A percentile compares a stretch with the other conserved stretches of the same genome.
Conservation (phyloP, 2,329 filamentous ascomycete species). For the Didymella glomerata region DNA sequence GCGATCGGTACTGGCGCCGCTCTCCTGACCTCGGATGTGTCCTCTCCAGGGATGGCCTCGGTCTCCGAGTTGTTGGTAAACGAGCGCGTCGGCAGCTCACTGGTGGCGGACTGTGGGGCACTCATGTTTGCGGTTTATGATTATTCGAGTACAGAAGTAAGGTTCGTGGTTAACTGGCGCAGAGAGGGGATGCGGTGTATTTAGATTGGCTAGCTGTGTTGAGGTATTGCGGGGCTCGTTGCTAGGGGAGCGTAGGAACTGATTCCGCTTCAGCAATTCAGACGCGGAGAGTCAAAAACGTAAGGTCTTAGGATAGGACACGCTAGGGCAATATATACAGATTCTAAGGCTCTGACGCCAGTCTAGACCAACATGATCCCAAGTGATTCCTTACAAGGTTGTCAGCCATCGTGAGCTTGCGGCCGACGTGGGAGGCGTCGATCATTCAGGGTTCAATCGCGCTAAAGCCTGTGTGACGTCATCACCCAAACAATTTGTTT, state of each 20-base stretch:
- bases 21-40: constrained; percentile 53
- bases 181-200: constrained; percentile 7
- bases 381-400: constrained; percentile 20
- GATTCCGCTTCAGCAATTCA: constrained; percentile 4
- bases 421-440: constrained; percentile 12
- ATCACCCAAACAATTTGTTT: constrained; percentile 7
- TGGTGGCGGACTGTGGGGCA: constrained; percentile 45
- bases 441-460: constrained; percentile 21
- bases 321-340: constrained; percentile 12
- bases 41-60: constrained; percentile 59
- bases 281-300: background rate
- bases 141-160: background rate
- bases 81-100: constrained; percentile 41
- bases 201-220: constrained; percentile 15
- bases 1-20: too few relatives aligned
- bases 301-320: background rate
- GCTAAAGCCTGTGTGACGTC: constrained; percentile 16
- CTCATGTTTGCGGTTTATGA: constrained; percentile 36
- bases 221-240: constrained; percentile 20
- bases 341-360: constrained; percentile 15
- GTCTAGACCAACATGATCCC: constrained; percentile 13
- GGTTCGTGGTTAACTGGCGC: constrained; percentile 3
- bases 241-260: constrained; percentile 12
- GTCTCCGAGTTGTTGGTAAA: constrained; percentile 51
- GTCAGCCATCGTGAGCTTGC: constrained; percentile 13